Evolutionary conservation across 139 green algal genomes (phyloP).

Genomic region (Chlorella sp.): DNA sequence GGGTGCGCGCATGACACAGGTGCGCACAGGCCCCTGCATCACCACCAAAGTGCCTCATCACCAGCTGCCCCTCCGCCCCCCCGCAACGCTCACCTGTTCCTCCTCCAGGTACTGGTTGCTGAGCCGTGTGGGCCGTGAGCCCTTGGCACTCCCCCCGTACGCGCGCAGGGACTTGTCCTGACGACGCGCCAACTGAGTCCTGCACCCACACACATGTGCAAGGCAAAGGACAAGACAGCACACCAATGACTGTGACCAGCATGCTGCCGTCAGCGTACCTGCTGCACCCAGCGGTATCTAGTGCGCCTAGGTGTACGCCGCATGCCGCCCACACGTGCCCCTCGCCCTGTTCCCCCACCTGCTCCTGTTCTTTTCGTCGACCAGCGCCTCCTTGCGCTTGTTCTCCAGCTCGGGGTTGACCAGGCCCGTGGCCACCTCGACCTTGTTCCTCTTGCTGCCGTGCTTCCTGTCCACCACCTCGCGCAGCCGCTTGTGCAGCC

Average conservation of each 20-base stretch:
- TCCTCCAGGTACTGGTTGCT: not conserved
- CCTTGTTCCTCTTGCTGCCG: slow-evolving; percentile 1
- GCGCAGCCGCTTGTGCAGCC: slow-evolving; percentile 53
- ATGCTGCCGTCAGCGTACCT: not conserved
- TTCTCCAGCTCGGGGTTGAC: not conserved
- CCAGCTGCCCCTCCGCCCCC: not conserved
- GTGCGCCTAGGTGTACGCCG: not conserved
- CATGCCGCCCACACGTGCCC: too few species aligned
- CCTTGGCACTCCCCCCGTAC: not conserved
- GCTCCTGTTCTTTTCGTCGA: not conserved
- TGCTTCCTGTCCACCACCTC: slow-evolving; percentile 35
- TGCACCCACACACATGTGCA: not conserved
- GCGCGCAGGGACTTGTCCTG: not conserved
- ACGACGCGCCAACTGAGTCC: not conserved
- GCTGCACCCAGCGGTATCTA: not conserved
- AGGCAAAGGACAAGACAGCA: not conserved
- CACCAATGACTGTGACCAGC: not conserved
- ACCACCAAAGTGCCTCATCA: not conserved
- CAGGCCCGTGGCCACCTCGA: not conserved
- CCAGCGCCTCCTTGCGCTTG: not conserved
- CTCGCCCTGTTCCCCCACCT: too few species aligned
- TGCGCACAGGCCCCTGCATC: not conserved
- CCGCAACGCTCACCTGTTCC: not conserved
- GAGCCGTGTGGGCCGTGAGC: not conserved
- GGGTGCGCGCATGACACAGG: not conserved